Percentiles rank a stretch among this genome's conserved stretches.
phyloP scores from a whole-genome alignment of 768 basidiomycete species.

The Cystofilobasidium macerans region DNA sequence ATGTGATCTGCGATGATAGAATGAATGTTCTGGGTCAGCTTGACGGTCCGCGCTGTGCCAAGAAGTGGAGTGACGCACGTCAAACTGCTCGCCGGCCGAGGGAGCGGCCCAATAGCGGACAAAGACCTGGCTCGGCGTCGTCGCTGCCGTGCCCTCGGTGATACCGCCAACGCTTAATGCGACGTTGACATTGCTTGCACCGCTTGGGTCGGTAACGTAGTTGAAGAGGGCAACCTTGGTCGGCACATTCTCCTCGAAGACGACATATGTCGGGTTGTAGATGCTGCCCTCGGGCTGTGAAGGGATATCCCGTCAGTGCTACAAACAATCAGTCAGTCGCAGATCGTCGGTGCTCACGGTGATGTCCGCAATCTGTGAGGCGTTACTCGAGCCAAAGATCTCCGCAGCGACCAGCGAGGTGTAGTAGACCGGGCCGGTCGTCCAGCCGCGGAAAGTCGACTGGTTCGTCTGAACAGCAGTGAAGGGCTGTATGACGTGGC shows the following conservation, averaged over 20 bases:
- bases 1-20: conserved; percentile 51
- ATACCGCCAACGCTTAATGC: conserved; percentile 45
- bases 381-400: conserved; percentile 54
- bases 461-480: conserved; percentile 51
- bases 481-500: conserved; percentile 43
- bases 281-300: conserved; percentile 43
- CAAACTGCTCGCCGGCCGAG: conserved; percentile 50
- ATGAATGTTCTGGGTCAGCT: neutral
- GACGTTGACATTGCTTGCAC: conserved; percentile 48
- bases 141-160: conserved; percentile 27
- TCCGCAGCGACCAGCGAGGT: conserved; percentile 60
- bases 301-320: too few relatives aligned
- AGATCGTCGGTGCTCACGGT: conserved; percentile 39
- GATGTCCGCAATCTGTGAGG: conserved; percentile 58
- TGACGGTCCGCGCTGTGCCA: neutral
- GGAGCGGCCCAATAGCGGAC: conserved; percentile 41
- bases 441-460: conserved; percentile 55
- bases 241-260: conserved; percentile 60
- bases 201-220: conserved; percentile 53
- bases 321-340: neutral
- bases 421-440: conserved; percentile 63
- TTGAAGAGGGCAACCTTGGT: conserved; percentile 61
- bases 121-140: conserved; percentile 41
- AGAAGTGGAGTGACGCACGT: conserved; percentile 31
- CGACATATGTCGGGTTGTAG: conserved; percentile 54